These are phyloP conservation scores for Lecanicillium sp. DNA, from an alignment of 2,329 filamentous ascomycete species.

Conservation along the genomic window DNA sequence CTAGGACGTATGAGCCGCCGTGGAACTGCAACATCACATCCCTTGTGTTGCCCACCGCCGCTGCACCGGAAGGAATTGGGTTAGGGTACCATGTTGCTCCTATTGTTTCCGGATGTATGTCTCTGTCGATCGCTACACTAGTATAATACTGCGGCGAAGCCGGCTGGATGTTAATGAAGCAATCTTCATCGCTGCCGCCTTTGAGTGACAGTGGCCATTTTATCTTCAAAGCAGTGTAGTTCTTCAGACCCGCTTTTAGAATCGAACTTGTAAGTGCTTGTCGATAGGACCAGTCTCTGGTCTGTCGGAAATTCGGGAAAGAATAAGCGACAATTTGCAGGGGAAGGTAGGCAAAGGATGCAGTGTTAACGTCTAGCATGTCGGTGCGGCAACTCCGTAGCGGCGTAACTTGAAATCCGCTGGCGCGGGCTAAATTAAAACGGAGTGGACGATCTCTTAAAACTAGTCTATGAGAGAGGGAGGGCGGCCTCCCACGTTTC, in stretches of 20 bases:
- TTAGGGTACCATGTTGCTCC: not conserved
- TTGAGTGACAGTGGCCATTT: not conserved
- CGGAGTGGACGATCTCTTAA: too few relatives aligned
- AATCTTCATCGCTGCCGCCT: not conserved
- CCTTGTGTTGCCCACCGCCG: not conserved
- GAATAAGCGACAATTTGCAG: not conserved
- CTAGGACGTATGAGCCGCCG: not conserved
- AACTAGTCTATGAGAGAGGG: too few relatives aligned
- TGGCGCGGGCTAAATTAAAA: too few relatives aligned
- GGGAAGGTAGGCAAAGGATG: not conserved
- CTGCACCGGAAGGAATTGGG: not conserved
- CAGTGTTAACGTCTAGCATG: not conserved
- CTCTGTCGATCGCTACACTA: not conserved
- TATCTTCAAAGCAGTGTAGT: not conserved
- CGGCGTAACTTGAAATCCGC: too few relatives aligned
- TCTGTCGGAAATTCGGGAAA: not conserved
- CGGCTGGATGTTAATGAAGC: not conserved
- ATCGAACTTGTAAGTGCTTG: not conserved
- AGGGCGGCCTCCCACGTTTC: too few relatives aligned
- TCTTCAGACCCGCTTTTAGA: not conserved
- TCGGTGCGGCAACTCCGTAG: too few relatives aligned
- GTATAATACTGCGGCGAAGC: not conserved
- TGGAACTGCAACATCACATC: not conserved
- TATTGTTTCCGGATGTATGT: not conserved
- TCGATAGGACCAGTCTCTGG: not conserved